phyloP scores from a whole-genome alignment of 2,329 filamentous ascomycete species.

The Alternaria consortialis region DNA sequence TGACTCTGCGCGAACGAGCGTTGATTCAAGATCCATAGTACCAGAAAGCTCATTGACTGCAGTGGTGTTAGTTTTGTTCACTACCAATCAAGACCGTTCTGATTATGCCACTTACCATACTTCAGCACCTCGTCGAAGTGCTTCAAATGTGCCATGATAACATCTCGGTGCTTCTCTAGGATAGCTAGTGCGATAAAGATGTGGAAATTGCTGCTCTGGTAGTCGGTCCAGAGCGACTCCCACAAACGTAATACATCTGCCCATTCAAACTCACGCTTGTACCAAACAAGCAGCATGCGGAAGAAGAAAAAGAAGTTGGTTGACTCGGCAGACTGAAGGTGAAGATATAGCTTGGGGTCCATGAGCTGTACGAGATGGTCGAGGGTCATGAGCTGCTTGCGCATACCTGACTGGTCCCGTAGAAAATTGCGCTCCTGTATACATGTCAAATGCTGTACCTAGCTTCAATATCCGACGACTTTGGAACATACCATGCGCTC shows the following conservation, averaged over 20 bases:
- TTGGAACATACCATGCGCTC: constrained; percentile 74
- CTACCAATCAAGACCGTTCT: not conserved
- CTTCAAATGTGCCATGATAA: constrained; percentile 93
- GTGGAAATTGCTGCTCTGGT: constrained; percentile 87
- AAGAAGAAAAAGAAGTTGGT: constrained; percentile 99
- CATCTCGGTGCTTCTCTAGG: constrained; percentile 91
- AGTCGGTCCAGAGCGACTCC: constrained; percentile 96
- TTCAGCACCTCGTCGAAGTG: constrained; percentile 98
- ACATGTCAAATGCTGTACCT: constrained; percentile 13
- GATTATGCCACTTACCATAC: constrained; percentile 71
- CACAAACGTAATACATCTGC: constrained; percentile 84
- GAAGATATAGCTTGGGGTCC: constrained; percentile 92
- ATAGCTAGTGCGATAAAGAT: constrained; percentile 94
- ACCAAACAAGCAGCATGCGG: constrained; percentile 98
- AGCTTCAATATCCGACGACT: no score
- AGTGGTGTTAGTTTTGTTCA: constrained; percentile 14
- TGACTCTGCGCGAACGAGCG: constrained; percentile 84
- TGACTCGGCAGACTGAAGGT: constrained; percentile 87
- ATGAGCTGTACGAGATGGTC: constrained; percentile 97
- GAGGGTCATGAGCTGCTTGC: constrained; percentile 85
- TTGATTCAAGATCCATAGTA: constrained; percentile 88
- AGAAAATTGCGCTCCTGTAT: constrained; percentile 86
- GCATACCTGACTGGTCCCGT: constrained; percentile 95
- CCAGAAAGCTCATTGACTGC: constrained; percentile 93
- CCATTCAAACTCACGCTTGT: constrained; percentile 97